Evolutionary conservation across 371 early-diverging fungal species (phyloP).

Genomic region (Mortierella sp.): DNA sequence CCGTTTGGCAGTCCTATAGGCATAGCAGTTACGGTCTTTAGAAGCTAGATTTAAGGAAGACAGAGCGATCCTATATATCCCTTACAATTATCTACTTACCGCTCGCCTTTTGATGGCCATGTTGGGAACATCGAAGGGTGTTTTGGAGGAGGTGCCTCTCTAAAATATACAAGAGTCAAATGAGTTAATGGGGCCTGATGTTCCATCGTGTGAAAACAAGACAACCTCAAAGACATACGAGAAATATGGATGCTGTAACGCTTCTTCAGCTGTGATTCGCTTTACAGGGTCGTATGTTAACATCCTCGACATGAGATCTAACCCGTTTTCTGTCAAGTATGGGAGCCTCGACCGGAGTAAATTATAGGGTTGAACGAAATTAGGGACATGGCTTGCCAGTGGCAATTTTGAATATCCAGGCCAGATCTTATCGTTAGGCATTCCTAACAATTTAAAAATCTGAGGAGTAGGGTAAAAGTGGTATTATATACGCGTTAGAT

Average conservation of each 20-base stretch:
- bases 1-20: conserved; percentile 55
- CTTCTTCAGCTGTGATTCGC: conserved; percentile 89
- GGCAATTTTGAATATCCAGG: conserved; percentile 78
- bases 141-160: conserved; percentile 90
- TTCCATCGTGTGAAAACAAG: background rate
- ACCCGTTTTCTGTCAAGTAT: conserved; percentile 81
- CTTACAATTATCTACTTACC: conserved; percentile 25
- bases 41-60: background rate
- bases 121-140: conserved; percentile 95
- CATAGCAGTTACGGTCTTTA: background rate
- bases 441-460: conserved; percentile 83
- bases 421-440: conserved; percentile 81
- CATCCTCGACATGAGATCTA: conserved; percentile 84
- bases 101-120: conserved; percentile 89
- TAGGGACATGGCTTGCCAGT: conserved; percentile 79
- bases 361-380: conserved; percentile 67
- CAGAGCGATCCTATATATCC: background rate
- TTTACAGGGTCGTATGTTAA: conserved; percentile 91
- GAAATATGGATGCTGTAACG: conserved; percentile 89
- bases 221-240: conserved; percentile 57
- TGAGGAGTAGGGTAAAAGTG: conserved; percentile 18
- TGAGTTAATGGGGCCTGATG: too few species aligned
- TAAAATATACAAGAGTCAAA: conserved; percentile 23
- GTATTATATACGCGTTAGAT: background rate
- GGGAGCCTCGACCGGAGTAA: conserved; percentile 73